These are phyloP conservation scores for Eragrostis nindensis DNA, from an alignment of 176 grass and related monocot species.

Conservation along the genomic window DNA sequence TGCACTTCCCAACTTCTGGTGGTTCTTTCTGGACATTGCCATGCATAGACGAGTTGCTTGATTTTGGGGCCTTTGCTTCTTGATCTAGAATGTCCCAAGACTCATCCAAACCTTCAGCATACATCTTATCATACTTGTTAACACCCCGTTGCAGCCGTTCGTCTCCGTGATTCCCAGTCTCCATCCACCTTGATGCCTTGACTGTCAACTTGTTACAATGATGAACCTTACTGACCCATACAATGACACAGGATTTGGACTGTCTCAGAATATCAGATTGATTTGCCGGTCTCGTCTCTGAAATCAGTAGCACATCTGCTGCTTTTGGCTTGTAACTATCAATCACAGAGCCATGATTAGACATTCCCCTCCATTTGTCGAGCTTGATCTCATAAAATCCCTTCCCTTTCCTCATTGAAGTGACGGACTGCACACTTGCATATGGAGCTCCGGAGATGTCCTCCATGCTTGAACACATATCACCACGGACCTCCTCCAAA, in stretches of 20 bases:
- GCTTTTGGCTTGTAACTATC: slow-evolving; percentile 63
- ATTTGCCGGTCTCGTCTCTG: slow-evolving; percentile 60
- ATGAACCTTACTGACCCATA: slow-evolving; percentile 62
- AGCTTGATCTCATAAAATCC: slow-evolving; percentile 54
- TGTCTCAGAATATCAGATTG: slow-evolving; percentile 57
- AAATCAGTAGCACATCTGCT: slow-evolving; percentile 66
- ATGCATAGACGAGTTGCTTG: slow-evolving; percentile 41
- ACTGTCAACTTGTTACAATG: slow-evolving; percentile 55
- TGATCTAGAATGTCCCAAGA: slow-evolving; percentile 52
- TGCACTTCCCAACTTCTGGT: slow-evolving; percentile 37
- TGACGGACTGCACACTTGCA: slow-evolving; percentile 47
- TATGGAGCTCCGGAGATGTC: slow-evolving; percentile 55
- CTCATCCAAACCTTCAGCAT: slow-evolving; percentile 35
- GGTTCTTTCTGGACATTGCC: slow-evolving; percentile 41
- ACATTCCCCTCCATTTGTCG: slow-evolving; percentile 46
- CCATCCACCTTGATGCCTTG: slow-evolving; percentile 59
- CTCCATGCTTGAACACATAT: slow-evolving; percentile 65
- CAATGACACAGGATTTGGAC: slow-evolving; percentile 52
- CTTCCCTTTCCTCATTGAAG: slow-evolving; percentile 48
- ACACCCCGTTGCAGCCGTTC: slow-evolving; percentile 41
- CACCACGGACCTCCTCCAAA: slow-evolving; percentile 68
- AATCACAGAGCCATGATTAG: slow-evolving; percentile 25
- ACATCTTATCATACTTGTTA: slow-evolving; percentile 51
- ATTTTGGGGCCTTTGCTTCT: slow-evolving; percentile 45
- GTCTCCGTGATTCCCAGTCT: slow-evolving; percentile 51